Evolutionary conservation across 2,329 filamentous ascomycete species (phyloP).

Genomic region (Trichoderma sp.): DNA sequence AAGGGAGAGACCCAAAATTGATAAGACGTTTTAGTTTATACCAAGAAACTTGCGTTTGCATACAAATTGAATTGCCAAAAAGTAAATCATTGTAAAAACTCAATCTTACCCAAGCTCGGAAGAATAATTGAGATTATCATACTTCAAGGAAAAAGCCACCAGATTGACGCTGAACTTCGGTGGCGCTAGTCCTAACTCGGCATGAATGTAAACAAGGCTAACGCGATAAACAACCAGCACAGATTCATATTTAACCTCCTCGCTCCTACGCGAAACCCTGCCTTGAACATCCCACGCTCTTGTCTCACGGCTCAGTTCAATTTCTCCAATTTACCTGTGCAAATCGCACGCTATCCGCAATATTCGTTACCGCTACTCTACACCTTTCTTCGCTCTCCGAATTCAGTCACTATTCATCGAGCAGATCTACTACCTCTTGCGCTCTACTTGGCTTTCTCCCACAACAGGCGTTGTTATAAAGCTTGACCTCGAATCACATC

Average conservation of each 20-base stretch:
- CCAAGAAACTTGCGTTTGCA: background rate
- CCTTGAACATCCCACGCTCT: slow-evolving; percentile 5
- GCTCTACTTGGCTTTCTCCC: background rate
- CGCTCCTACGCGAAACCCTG: background rate
- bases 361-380: background rate
- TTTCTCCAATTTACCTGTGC: background rate
- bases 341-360: background rate
- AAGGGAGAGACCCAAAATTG: background rate
- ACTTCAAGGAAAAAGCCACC: background rate
- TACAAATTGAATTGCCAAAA: background rate
- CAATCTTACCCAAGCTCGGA: background rate
- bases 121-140: background rate
- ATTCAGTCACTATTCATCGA: background rate
- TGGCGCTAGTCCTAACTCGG: slow-evolving; percentile 20
- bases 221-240: slow-evolving; percentile 17
- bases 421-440: background rate
- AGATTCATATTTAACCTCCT: background rate
- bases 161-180: background rate
- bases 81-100: background rate
- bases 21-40: background rate
- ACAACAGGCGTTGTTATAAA: background rate
- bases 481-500: background rate
- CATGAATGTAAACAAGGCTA: slow-evolving; percentile 24
- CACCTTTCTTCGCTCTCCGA: background rate
- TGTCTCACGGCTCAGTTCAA: background rate